Base-by-base conservation (phyloP, 129 eudicot species). In the Flaveria linearis region DNA sequence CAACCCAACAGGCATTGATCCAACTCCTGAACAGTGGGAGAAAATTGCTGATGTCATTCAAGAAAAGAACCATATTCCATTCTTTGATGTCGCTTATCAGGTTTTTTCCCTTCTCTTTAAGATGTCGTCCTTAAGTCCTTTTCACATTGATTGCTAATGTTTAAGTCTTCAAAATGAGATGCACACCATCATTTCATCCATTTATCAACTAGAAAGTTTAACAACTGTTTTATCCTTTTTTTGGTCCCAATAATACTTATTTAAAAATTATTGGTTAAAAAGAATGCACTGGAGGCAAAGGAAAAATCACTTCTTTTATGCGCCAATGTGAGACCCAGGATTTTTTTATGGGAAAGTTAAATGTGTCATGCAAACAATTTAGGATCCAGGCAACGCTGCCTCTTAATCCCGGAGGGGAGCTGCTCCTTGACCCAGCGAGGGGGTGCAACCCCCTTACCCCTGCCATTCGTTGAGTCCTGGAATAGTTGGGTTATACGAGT, bases 81-180 rank as follows among this genome's bases (percentile, higher is more conserved):
- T 94, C 68, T 94, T 94, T 74, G 99, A 94, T 86, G 99, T 94
- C 82, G 99, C 99, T 51, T 94, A 91, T 83, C 99, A 94, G 97
- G 99, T 94, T 46, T 22, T 47, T 45, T 78, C 22, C 23, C n/a
- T 28, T 58, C 52, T 57, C 75, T 11, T 58, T 17, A 43, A 3
- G 57, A 17, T 18, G 26, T n/a, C 50, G 7, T 11, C 14, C 41
- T 12, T 28, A 28, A 28, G 33, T 28, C 33, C 4, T 12, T 28
- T 7, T 67, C 13, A 58, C 42, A 3, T 49, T 56, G 23, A 28
- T 8, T 5, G 23, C 7, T 17, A n/a, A 3, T 2, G 18, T 52
- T 28, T 15, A 52, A 30, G 68, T 58, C 33, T 47, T 46, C 23
- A 30, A 28, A 75, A 75, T 26, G 47, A 26, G 78, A 74, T 17